Evolutionary conservation across 768 basidiomycete genomes (phyloP), one percentile per base, ranked within the genome.

Genomic region (Lanmaoa rubissima): DNA sequence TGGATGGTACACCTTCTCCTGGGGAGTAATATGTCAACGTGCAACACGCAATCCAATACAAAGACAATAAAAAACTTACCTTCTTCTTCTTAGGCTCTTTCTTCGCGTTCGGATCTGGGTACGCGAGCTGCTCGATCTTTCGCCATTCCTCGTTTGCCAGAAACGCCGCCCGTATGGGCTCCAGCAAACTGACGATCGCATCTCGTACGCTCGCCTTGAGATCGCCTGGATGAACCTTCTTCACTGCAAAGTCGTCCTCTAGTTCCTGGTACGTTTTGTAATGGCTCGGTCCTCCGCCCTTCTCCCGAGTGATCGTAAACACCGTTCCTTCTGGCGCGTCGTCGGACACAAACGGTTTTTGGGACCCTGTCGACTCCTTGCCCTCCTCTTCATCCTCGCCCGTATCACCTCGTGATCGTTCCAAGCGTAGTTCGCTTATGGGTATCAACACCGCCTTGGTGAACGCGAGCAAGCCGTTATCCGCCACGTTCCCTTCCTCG

Each of bases 401-500:
- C 8, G 73, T 74, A 51, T 77, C 70, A 13, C 83, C 85, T 8
- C 75, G 73, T 53, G 69, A 56, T 24, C 79, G 80, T 54, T 90
- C 88, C 35, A 87, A 67, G 17, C 89, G 82, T 36, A 97, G 76
- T 64, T 90, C 77, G 67, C 84, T 87, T 63, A 96, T 85, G 34
- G 94, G 94, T 63, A 97, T 90, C 57, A 95, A 71, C n/a, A 96
- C 94, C 14, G 90, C 86, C 62, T 88, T 76, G 58, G 87, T 81
- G 76, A 98, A 98, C 2, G 90, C 78, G 5, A 97, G 81, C 1
- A 98, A 76, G 28, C 93, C 96, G 72, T 99, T 99, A 26, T 90
- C 93, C 44, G 84, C 81, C 49, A 85, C 76, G 67, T 90, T 94
- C 16, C 94, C 95, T 64, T 95, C 93, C 65, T 96, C 94, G 72